phyloP scores from a whole-genome alignment of 2,329 filamentous ascomycete genomes.

The Conoideocrella luteorostrata region DNA sequence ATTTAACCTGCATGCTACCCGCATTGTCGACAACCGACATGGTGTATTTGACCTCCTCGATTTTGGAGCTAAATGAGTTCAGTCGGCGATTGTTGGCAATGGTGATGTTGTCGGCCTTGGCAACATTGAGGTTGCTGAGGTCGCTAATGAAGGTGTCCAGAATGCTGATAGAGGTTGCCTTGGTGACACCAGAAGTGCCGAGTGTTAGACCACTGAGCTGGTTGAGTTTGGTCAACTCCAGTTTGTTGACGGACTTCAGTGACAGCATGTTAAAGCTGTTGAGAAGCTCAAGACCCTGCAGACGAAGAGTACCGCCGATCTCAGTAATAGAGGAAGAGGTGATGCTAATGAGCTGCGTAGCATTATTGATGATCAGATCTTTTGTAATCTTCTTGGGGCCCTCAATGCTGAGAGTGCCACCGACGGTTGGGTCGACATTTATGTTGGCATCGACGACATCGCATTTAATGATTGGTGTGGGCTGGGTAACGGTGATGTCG shows the following conservation, averaged over 20 bases:
- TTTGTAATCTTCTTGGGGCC: slow-evolving; percentile 52
- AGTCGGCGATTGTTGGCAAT: slow-evolving; percentile 90
- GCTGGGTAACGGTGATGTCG: slow-evolving; percentile 57
- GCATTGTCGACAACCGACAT: slow-evolving; percentile 79
- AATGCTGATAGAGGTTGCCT: slow-evolving; percentile 65
- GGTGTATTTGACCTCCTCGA: slow-evolving; percentile 65
- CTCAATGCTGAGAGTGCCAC: slow-evolving; percentile 54
- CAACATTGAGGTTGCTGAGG: slow-evolving; percentile 75
- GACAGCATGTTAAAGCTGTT: slow-evolving; percentile 58
- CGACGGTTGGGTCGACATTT: slow-evolving; percentile 50
- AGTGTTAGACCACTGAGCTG: slow-evolving; percentile 44
- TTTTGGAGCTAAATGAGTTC: slow-evolving; percentile 65
- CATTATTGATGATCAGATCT: slow-evolving; percentile 56
- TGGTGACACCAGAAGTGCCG: slow-evolving; percentile 51
- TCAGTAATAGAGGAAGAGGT: slow-evolving; percentile 52
- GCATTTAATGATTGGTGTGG: slow-evolving; percentile 60
- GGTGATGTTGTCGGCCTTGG: slow-evolving; percentile 63
- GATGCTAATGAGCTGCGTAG: slow-evolving; percentile 53
- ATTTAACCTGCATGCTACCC: slow-evolving; percentile 59
- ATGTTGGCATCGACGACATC: slow-evolving; percentile 63
- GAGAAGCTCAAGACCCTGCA: slow-evolving; percentile 64
- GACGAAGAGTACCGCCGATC: slow-evolving; percentile 64
- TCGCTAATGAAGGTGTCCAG: slow-evolving; percentile 78
- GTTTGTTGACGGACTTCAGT: slow-evolving; percentile 58
- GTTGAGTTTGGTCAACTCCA: slow-evolving; percentile 69